A percentile compares a stretch with the other conserved stretches of the same genome.
phyloP scores from a whole-genome alignment of 768 basidiomycete genomes.

The Tulasnella sp. region DNA sequence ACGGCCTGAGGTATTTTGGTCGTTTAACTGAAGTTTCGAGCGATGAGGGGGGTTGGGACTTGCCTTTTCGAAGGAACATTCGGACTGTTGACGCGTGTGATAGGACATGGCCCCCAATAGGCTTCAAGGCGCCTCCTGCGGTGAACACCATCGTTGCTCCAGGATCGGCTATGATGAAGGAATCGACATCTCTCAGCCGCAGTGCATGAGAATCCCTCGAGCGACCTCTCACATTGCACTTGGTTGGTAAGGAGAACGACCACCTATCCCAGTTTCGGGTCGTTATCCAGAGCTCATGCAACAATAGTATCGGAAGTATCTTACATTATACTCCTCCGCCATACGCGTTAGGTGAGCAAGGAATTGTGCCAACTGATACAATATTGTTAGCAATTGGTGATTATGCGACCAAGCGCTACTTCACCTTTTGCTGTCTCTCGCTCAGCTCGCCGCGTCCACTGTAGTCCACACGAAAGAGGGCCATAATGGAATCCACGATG shows the following conservation, averaged over 20 bases:
- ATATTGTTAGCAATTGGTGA: neutral
- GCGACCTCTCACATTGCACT: slow-evolving; percentile 54
- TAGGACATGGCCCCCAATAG: slow-evolving; percentile 67
- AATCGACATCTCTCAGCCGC: neutral
- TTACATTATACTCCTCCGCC: slow-evolving; percentile 81
- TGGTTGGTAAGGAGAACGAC: slow-evolving; percentile 85
- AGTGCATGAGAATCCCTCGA: neutral
- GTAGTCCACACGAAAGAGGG: slow-evolving; percentile 86
- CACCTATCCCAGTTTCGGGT: slow-evolving; percentile 36
- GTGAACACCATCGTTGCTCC: slow-evolving; percentile 94
- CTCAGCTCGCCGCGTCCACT: slow-evolving; percentile 89
- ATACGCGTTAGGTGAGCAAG: slow-evolving; percentile 83
- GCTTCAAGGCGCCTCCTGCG: slow-evolving; percentile 62
- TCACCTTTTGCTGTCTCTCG: slow-evolving; percentile 82
- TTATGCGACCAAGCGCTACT: slow-evolving; percentile 5
- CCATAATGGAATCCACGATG: slow-evolving; percentile 97
- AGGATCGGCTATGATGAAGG: slow-evolving; percentile 56
- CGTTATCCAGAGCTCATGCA: neutral
- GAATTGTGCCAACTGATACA: neutral
- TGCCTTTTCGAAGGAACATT: slow-evolving; percentile 79
- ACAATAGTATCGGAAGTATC: slow-evolving; percentile 17
- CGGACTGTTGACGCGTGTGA: slow-evolving; percentile 84
- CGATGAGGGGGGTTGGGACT: slow-evolving; percentile 1
- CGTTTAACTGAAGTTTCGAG: neutral
- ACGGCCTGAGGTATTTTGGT: slow-evolving; percentile 39